Conservation (phyloP, 1,284 basidiomycete genomes). For the Ustilago crameri region DNA sequence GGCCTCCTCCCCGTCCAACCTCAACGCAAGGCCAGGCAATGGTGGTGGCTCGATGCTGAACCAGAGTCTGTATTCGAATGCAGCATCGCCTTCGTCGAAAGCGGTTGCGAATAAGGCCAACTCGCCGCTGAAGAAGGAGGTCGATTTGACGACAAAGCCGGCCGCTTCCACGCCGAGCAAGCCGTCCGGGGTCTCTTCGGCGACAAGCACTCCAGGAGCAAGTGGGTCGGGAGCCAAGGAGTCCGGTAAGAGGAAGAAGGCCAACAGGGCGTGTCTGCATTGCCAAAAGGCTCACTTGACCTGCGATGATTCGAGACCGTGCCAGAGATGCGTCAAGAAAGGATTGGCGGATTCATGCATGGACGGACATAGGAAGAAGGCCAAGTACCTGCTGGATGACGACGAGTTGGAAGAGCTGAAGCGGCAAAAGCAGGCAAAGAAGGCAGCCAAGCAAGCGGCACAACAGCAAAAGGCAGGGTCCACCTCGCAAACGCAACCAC, state of each 20-base stretch:
- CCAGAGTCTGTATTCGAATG: constrained; percentile 43
- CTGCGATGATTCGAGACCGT: constrained; percentile 94
- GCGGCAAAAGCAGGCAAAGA: constrained; percentile 51
- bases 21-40: constrained; percentile 9
- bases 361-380: constrained; percentile 96
- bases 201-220: constrained; percentile 12
- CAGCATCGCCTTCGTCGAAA: constrained; percentile 21
- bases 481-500: constrained; percentile 5
- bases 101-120: not conserved
- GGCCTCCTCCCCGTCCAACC: constrained; percentile 15
- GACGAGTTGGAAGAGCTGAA: constrained; percentile 62
- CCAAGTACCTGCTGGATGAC: constrained; percentile 79
- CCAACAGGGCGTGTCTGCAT: constrained; percentile 88
- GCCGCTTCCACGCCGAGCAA: constrained; percentile 15
- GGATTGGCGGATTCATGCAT: constrained; percentile 87
- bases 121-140: constrained; percentile 38
- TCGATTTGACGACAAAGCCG: constrained; percentile 25
- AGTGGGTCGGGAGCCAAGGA: constrained; percentile 12
- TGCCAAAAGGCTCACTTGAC: constrained; percentile 95
- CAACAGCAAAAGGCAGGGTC: constrained; percentile 14
- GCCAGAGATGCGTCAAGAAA: constrained; percentile 92
- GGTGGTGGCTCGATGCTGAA: constrained; percentile 20
- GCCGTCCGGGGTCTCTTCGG: constrained; percentile 7
- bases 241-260: constrained; percentile 75
- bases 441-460: constrained; percentile 36